Conservation (phyloP, 257 asterid species). For the Verbena officinalis region DNA sequence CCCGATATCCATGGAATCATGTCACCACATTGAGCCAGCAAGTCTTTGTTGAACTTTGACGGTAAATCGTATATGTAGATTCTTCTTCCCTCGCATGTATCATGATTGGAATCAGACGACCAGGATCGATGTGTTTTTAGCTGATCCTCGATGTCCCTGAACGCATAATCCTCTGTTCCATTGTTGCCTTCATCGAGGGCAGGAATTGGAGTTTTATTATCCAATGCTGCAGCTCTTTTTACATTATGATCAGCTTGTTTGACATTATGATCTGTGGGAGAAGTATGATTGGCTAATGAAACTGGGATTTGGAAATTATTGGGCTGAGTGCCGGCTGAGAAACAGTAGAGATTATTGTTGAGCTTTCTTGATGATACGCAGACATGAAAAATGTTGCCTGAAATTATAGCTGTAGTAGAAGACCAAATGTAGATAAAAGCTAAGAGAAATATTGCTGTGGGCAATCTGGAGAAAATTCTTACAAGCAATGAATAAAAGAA, state of each 20-base stretch:
- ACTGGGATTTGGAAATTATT: constrained; percentile 37
- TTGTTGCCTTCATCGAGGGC: constrained; percentile 14
- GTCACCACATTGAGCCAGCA: constrained; percentile 46
- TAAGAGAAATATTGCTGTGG: constrained; percentile 40
- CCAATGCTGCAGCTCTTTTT: background rate
- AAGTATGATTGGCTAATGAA: constrained; percentile 31
- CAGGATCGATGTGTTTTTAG: constrained; percentile 56
- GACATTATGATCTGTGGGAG: constrained; percentile 5
- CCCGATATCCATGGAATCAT: constrained; percentile 58
- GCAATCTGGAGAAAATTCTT: constrained; percentile 39
- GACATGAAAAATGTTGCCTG: constrained; percentile 53
- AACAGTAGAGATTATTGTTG: constrained; percentile 57
- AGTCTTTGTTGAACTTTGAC: constrained; percentile 65
- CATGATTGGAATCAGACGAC: constrained; percentile 30
- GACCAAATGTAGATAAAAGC: constrained; percentile 62
- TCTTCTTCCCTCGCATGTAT: constrained; percentile 54
- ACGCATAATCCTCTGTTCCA: constrained; percentile 39
- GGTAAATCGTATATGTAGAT: constrained; percentile 69
- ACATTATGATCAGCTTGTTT: constrained; percentile 5
- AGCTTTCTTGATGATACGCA: constrained; percentile 68
- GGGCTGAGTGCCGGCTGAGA: constrained; percentile 67
- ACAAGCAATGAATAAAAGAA: constrained; percentile 37
- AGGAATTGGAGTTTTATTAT: constrained; percentile 19
- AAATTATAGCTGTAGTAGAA: constrained; percentile 53
- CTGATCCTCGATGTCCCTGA: constrained; percentile 43